Evolutionary conservation across 2,329 filamentous ascomycete species (phyloP), one percentile per base, ranked within the genome.

Genomic region (Lachnellula occidentalis): DNA sequence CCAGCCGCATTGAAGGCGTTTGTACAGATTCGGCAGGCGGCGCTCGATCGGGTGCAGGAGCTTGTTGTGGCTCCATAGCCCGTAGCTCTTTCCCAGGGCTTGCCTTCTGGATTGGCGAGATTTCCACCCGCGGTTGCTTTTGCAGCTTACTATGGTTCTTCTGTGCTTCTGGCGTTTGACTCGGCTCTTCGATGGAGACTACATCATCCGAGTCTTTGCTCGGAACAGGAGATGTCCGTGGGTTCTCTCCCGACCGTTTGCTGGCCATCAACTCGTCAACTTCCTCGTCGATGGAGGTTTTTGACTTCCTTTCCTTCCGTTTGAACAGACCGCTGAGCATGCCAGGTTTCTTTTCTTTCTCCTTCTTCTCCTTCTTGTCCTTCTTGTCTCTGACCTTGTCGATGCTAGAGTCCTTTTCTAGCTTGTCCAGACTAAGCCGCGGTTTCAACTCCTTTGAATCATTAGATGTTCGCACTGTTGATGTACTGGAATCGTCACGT

Each of bases 321-420:
- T 74, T 74, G 59, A 73, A 73, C 39, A 74, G 71, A 5, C 85
- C 85, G 64, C 85, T 86, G 46, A 90, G 79, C 81, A 88, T 88
- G 54, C 79, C 78, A 1, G 78, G 71, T 62, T 69, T 70, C 61
- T 70, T 70, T 3, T 79, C 77, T 62, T 80, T 70, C 1, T 69
- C 66, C 78, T 88, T 87, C 45, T 69, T 70, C 6, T 85, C 84
- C 2, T 80, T 75, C 67, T 90, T 65, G 0, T 67, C 80, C 63
- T 84, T 91, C 70, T 83, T 86, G 48, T 92, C 87, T 70, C 88
- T 88, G 51, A 58, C 72, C 65, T 81, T 83, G 42, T 91, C 88
- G 4, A 81, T 78, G 34, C 81, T 74, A 34, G 78, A 72, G 22
- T 82, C 79, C 72, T 88, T 91, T 54, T 90, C 87, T 50, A 89